These are phyloP conservation scores for Aspergillus clavatus DNA, from an alignment of 2,329 filamentous ascomycete species.

Conservation along the genomic window DNA sequence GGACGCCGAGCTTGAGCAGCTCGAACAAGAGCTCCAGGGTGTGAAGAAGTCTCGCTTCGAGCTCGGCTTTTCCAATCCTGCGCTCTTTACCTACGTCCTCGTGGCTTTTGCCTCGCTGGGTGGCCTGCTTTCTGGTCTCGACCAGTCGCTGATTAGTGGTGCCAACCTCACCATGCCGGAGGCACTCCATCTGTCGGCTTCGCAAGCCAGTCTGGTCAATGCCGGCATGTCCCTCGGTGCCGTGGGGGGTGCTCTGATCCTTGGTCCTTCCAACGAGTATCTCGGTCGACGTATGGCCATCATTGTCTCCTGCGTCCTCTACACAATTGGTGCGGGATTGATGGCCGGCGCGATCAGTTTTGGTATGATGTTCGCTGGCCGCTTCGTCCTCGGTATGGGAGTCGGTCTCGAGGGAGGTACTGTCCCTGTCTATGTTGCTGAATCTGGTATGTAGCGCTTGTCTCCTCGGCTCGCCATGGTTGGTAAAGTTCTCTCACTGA, in stretches of 20 bases:
- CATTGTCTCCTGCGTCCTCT: conserved; percentile 63
- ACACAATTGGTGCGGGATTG: conserved; percentile 65
- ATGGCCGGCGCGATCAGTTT: conserved; percentile 65
- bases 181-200: conserved; percentile 52
- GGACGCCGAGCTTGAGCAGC: conserved; percentile 26
- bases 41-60: conserved; percentile 30
- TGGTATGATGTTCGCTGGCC: conserved; percentile 65
- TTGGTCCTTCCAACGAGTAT: conserved; percentile 63
- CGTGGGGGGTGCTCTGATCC: conserved; percentile 63
- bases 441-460: conserved; percentile 38
- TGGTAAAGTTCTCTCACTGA: conserved; percentile 24
- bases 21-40: conserved; percentile 24
- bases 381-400: conserved; percentile 65
- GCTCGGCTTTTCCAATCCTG: conserved; percentile 57
- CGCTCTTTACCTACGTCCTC: conserved; percentile 62
- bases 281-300: conserved; percentile 65
- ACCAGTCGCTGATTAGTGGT: conserved; percentile 68
- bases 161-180: conserved; percentile 59
- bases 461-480: not conserved
- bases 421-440: conserved; percentile 69
- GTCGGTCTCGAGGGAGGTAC: conserved; percentile 71
- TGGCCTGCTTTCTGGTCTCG: conserved; percentile 65
- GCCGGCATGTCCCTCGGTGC: conserved; percentile 68
- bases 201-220: conserved; percentile 63
- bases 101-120: conserved; percentile 72